Conservation (phyloP, 2,329 filamentous ascomycete species). For the Blastomyces emzantsi region DNA sequence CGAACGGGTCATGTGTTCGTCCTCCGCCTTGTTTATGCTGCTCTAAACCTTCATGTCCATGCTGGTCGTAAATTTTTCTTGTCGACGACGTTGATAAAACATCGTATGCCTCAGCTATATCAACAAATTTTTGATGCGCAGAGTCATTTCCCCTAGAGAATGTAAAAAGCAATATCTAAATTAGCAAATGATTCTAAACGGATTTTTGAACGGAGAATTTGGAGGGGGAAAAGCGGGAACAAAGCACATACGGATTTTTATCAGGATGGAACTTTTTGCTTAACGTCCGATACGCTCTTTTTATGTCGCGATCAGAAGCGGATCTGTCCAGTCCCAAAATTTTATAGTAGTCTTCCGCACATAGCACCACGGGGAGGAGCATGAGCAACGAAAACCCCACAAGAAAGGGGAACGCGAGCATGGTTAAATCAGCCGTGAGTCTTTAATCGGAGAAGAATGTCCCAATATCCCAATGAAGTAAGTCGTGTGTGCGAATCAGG, state of each 20-base stretch:
- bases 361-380: constrained; percentile 32
- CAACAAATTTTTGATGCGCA: constrained; percentile 84
- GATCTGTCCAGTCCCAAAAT: constrained; percentile 70
- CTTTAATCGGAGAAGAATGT: background rate
- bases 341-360: constrained; percentile 48
- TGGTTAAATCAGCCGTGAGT: constrained; percentile 14
- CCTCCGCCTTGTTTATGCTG: constrained; percentile 64
- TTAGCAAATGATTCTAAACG: background rate
- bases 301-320: constrained; percentile 80
- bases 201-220: background rate
- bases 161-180: background rate
- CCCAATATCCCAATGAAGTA: background rate
- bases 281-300: constrained; percentile 81
- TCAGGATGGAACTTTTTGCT: constrained; percentile 97
- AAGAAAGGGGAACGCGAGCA: constrained; percentile 29
- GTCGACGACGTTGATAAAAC: constrained; percentile 69
- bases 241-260: constrained; percentile 74
- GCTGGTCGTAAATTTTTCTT: constrained; percentile 85
- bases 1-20: constrained; percentile 74
- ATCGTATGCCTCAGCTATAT: constrained; percentile 93
- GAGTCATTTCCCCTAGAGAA: constrained; percentile 58
- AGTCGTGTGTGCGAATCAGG: background rate
- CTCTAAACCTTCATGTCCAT: constrained; percentile 84
- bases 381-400: constrained; percentile 28
- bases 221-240: background rate